Conservation (phyloP, 1,139 yeast species). For the Geotrichum aggregatum region DNA sequence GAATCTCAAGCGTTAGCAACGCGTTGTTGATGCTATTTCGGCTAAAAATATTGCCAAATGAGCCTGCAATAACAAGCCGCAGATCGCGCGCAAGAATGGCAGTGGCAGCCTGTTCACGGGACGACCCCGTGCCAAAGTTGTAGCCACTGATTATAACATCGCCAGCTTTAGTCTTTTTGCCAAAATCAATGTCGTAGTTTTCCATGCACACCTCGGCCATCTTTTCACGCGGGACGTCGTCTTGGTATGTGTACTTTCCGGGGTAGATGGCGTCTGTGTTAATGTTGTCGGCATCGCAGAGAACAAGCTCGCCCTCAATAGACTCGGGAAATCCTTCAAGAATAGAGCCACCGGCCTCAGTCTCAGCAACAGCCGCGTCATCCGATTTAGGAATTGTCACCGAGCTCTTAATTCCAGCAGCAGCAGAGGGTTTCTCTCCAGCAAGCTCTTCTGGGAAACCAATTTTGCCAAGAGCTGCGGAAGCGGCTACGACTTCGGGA, state of each 20-base stretch:
- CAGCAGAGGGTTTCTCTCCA: constrained; percentile 52
- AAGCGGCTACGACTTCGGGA: constrained; percentile 97
- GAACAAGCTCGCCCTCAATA: constrained; percentile 83
- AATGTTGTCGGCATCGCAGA: constrained; percentile 96
- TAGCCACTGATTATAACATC: constrained; percentile 89
- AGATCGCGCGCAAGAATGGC: constrained; percentile 92
- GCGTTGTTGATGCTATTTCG: constrained; percentile 96
- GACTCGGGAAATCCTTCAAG: constrained; percentile 85
- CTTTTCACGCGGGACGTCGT: constrained; percentile 85
- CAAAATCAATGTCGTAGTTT: constrained; percentile 88
- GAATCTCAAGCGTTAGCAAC: constrained; percentile 85
- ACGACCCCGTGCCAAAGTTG: constrained; percentile 97
- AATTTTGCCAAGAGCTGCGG: constrained; percentile 88
- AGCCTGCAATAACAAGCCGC: constrained; percentile 89
- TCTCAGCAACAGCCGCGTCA: constrained; percentile 34
- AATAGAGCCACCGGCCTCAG: constrained; percentile 57
- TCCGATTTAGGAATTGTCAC: constrained; percentile 37
- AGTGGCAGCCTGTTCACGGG: constrained; percentile 99
- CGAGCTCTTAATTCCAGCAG: constrained; percentile 48
- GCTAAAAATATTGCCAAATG: constrained; percentile 93
- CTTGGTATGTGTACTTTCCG: constrained; percentile 97
- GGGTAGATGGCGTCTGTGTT: constrained; percentile 99
- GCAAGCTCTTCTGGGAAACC: constrained; percentile 85
- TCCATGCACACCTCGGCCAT: constrained; percentile 99
- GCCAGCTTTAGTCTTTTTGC: constrained; percentile 71